Evolutionary conservation across 768 basidiomycete genomes (phyloP).

Genomic region (Gloeostereum incarnatum): DNA sequence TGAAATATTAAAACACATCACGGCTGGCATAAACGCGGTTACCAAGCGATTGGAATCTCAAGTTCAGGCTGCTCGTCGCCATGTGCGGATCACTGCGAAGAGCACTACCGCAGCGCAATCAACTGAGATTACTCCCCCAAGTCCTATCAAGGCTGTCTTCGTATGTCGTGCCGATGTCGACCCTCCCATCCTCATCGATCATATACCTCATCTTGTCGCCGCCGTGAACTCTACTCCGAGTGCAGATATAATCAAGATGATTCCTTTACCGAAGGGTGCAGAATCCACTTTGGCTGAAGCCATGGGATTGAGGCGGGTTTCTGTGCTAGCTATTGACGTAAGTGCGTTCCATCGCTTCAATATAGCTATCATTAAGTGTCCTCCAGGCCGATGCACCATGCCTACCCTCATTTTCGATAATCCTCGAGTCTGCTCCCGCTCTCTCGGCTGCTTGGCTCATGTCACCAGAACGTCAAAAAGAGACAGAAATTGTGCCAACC

Average conservation of each 20-base stretch:
- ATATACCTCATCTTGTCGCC: constrained; percentile 71
- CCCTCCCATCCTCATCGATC: constrained; percentile 60
- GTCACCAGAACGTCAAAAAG: constrained; percentile 13
- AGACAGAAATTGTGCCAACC: constrained; percentile 44
- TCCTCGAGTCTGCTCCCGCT: constrained; percentile 42
- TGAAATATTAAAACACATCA: constrained; percentile 34
- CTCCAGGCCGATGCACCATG: constrained; percentile 30
- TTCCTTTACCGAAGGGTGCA: constrained; percentile 60
- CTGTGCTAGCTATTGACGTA: constrained; percentile 64
- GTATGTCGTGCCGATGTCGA: constrained; percentile 72
- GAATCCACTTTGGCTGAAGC: constrained; percentile 50
- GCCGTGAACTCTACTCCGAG: constrained; percentile 51
- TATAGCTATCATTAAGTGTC: constrained; percentile 5
- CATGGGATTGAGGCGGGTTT: constrained; percentile 57
- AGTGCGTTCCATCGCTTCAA: constrained; percentile 12
- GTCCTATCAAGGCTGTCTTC: constrained; percentile 38
- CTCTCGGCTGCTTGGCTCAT: constrained; percentile 61
- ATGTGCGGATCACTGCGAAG: constrained; percentile 4
- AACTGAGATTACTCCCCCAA: constrained; percentile 8
- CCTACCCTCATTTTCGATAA: constrained; percentile 20
- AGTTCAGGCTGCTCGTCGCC: constrained; percentile 13
- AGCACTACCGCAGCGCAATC: constrained; percentile 1
- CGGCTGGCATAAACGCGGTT: constrained; percentile 73
- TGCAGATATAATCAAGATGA: constrained; percentile 35
- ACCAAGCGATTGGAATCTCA: constrained; percentile 65